phyloP scores from a whole-genome alignment of 257 asterid genomes.

The Solanum peruvianum region DNA sequence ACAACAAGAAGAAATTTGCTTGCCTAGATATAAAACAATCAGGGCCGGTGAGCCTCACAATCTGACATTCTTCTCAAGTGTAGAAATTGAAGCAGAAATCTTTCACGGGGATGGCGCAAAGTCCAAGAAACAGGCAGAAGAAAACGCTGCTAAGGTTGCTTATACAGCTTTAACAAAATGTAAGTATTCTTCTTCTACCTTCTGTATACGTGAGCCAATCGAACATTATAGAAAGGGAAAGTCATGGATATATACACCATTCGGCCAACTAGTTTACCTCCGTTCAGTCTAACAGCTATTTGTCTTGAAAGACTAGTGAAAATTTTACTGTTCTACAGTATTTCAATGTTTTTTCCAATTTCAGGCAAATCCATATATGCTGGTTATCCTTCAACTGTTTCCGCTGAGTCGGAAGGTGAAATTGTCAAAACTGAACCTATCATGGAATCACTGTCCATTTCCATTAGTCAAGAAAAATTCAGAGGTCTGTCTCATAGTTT shows the following conservation, averaged over 20 bases:
- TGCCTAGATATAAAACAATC: slow-evolving; percentile 3
- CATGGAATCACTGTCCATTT: neutral
- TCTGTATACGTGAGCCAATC: neutral
- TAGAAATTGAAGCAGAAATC: slow-evolving; percentile 29
- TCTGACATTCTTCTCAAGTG: slow-evolving; percentile 18
- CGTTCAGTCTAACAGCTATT: neutral
- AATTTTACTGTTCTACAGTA: neutral
- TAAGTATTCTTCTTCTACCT: neutral
- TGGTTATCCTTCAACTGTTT: neutral
- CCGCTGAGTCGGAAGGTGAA: neutral
- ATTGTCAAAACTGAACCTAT: neutral
- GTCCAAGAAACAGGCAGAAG: slow-evolving; percentile 36
- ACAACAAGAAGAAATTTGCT: slow-evolving; percentile 11
- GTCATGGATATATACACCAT: neutral
- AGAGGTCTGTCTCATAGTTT: neutral
- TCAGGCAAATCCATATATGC: slow-evolving; percentile 14
- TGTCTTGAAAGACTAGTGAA: neutral
- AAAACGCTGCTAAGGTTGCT: slow-evolving; percentile 42
- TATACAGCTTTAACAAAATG: slow-evolving; percentile 19
- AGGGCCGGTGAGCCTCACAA: neutral
- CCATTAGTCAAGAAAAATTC: neutral
- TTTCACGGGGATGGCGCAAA: slow-evolving; percentile 26
- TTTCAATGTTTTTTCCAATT: neutral
- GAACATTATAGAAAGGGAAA: neutral
- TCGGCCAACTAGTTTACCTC: neutral